Evolutionary conservation across 345 rosid genomes (phyloP), one percentile per base, ranked within the genome.

Genomic region (Rhodamnia rubescens): DNA sequence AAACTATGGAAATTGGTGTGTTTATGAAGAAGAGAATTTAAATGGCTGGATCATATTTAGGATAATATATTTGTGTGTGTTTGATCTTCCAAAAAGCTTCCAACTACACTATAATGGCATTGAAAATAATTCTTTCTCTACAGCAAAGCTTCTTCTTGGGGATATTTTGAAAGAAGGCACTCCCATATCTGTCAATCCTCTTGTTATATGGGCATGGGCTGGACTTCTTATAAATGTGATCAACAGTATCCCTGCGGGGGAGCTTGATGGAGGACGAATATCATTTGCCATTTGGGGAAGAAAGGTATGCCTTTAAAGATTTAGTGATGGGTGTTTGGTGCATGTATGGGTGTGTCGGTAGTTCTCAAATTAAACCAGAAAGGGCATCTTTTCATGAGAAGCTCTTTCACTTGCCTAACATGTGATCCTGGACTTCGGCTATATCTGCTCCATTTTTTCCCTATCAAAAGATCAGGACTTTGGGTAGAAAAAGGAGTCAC

Each of bases 191-290:
- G 85, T 95, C 20, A 97, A 97, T 88, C 96, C 99, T 15, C 92
- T 95, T 18, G 95, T 95, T 87, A 88, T 95, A 83, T 97, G 98
- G 98, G 96, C 98, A 22, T 97, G 98, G 96, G 96, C 97, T 84
- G 99, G 98, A 78, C 95, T 97, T 89, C 96, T 97, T 84, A 94
- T 97, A 53, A 97, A 95, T 88, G 98, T 96, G 83, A 93, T 97
- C 90, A 97, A 95, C 89, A 95, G 98, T 91, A 97, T 97, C 85
- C 99, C 98, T 20, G 99, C 98, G 0, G 98, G 99, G 87, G 99
- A 95, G 88, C 94, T 94, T 50, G 99, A 97, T 74, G 98, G 98
- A 22, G 98, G 99, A 53, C 89, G 93, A 88, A 94, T 97, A 44
- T 90, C 97, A 55, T 94, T 95, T 61, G 90, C 98, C 85, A 91